Conservation (phyloP, 2,329 filamentous ascomycete genomes). For the Hypoxylon sp. region DNA sequence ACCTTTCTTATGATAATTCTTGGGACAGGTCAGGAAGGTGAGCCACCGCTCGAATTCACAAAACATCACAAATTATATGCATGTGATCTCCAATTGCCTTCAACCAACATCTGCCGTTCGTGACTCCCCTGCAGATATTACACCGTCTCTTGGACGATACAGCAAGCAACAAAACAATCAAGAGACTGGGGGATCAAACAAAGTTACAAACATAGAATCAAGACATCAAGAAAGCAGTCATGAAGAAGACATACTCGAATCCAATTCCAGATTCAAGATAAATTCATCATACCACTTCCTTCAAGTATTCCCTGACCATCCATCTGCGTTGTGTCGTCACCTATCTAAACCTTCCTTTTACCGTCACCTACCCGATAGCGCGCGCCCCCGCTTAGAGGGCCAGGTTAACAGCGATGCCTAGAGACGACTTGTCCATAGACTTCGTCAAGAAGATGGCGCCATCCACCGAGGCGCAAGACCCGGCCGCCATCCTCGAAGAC, state of each 20-base stretch:
- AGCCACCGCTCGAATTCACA: constrained; percentile 47
- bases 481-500: constrained; percentile 80
- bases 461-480: constrained; percentile 69
- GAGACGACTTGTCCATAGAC: constrained; percentile 79
- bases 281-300: constrained; percentile 1
- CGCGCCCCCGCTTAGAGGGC: constrained; percentile 49
- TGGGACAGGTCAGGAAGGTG: constrained; percentile 48
- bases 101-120: constrained; percentile 8
- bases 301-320: background rate
- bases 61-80: constrained; percentile 29
- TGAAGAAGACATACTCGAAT: constrained; percentile 46
- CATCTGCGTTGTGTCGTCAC: constrained; percentile 9
- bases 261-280: background rate
- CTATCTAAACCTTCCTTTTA: constrained; percentile 24
- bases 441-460: constrained; percentile 75
- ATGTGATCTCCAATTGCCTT: constrained; percentile 28
- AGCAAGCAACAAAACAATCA: constrained; percentile 50
- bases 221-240: constrained; percentile 53
- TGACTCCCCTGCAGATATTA: constrained; percentile 11
- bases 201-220: background rate
- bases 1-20: constrained; percentile 15
- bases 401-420: constrained; percentile 75
- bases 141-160: constrained; percentile 14
- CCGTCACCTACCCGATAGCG: constrained; percentile 35
- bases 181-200: constrained; percentile 46